These are phyloP conservation scores for Aspergillus neotritici DNA, from an alignment of 2,329 filamentous ascomycete genomes.

Conservation along the genomic window DNA sequence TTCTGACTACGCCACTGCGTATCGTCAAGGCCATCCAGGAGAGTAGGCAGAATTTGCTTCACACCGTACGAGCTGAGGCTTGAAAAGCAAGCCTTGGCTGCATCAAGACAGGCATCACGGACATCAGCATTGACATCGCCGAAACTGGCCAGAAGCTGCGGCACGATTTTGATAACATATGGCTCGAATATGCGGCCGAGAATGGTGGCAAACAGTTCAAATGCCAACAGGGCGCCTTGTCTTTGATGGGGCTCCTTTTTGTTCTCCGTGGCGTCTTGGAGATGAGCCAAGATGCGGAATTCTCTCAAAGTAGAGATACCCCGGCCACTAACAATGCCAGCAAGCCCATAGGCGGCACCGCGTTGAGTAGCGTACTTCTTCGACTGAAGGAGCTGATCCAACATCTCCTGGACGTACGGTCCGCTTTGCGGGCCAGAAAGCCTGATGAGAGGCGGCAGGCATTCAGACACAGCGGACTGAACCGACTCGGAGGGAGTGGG, in stretches of 20 bases:
- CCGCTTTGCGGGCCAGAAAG: slow-evolving; percentile 71
- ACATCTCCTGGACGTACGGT: slow-evolving; percentile 72
- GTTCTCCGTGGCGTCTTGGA: slow-evolving; percentile 82
- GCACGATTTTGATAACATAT: slow-evolving; percentile 92
- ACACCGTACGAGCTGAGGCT: slow-evolving; percentile 93
- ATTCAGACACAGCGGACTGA: slow-evolving; percentile 92
- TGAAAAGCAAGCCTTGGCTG: slow-evolving; percentile 89
- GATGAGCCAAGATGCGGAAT: slow-evolving; percentile 74
- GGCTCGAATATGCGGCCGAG: slow-evolving; percentile 89
- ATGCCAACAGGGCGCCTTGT: slow-evolving; percentile 82
- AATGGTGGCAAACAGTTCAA: slow-evolving; percentile 81
- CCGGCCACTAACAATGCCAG: slow-evolving; percentile 81
- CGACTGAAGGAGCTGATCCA: slow-evolving; percentile 74
- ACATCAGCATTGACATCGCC: slow-evolving; percentile 85
- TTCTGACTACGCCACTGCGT: slow-evolving; percentile 98
- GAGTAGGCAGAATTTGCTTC: slow-evolving; percentile 84
- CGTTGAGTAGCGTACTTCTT: slow-evolving; percentile 91
- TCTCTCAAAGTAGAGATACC: slow-evolving; percentile 78
- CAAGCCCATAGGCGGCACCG: slow-evolving; percentile 90
- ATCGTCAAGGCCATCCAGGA: slow-evolving; percentile 88
- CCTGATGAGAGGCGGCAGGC: slow-evolving; percentile 81
- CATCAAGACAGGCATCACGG: slow-evolving; percentile 84
- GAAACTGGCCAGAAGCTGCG: slow-evolving; percentile 81
- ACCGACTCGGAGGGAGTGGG: slow-evolving; percentile 95
- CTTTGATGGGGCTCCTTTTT: slow-evolving; percentile 88